Percentiles rank a stretch among this genome's conserved stretches.
These are phyloP conservation scores for Inosperma sp. DNA, from an alignment of 768 basidiomycete species.

Conservation along the genomic window DNA sequence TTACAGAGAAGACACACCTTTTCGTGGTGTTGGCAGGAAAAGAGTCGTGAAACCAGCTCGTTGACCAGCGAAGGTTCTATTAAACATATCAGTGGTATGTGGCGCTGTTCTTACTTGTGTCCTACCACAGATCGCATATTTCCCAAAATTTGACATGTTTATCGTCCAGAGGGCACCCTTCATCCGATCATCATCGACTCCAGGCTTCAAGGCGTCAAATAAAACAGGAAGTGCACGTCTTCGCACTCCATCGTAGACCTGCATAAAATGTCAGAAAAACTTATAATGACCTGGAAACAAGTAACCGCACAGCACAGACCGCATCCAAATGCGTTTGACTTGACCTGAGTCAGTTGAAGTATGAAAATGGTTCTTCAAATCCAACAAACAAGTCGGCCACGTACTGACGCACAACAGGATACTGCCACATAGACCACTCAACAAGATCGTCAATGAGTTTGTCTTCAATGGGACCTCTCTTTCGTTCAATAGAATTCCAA, in stretches of 20 bases:
- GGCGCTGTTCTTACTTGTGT: neutral
- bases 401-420: constrained; percentile 51
- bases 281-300: neutral
- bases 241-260: constrained; percentile 69
- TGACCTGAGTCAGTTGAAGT: constrained; percentile 27
- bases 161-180: constrained; percentile 86
- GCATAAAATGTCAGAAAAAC: neutral
- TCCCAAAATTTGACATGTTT: constrained; percentile 59
- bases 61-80: constrained; percentile 61
- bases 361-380: constrained; percentile 31
- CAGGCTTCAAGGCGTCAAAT: constrained; percentile 57
- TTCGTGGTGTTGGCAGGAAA: constrained; percentile 78
- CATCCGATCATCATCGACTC: constrained; percentile 83
- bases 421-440: constrained; percentile 77
- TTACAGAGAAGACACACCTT: constrained; percentile 44
- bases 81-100: neutral
- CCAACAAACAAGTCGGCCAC: constrained; percentile 11
- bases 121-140: constrained; percentile 47
- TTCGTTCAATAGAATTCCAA: constrained; percentile 72
- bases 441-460: constrained; percentile 64
- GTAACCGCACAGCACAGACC: constrained; percentile 43
- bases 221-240: constrained; percentile 56
- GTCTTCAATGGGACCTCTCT: constrained; percentile 55
- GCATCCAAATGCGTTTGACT: constrained; percentile 48
- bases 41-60: constrained; percentile 54